phyloP scores from a whole-genome alignment of 768 basidiomycete species.

The Leccinum rimulosum region DNA sequence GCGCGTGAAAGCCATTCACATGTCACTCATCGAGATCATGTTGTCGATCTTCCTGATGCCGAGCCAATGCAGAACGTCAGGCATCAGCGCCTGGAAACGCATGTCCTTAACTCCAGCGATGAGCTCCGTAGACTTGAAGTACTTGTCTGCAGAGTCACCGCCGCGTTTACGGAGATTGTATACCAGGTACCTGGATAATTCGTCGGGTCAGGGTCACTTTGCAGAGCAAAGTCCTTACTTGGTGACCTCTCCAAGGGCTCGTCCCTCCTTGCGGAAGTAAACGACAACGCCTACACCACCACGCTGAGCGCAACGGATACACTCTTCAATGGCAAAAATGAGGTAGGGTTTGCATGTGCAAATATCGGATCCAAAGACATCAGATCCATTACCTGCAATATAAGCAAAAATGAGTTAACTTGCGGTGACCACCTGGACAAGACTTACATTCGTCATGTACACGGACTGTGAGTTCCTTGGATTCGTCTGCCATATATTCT shows the following conservation, averaged over 20 bases:
- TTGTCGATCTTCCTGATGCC: slow-evolving; percentile 88
- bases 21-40: slow-evolving; percentile 90
- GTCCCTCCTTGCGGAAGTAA: slow-evolving; percentile 93
- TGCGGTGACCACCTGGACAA: neutral
- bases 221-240: slow-evolving; percentile 50
- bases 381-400: slow-evolving; percentile 80
- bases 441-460: slow-evolving; percentile 89
- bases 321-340: slow-evolving; percentile 90
- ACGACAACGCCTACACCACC: slow-evolving; percentile 92
- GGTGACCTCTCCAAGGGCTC: slow-evolving; percentile 91
- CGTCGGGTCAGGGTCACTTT: neutral
- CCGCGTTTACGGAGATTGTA: slow-evolving; percentile 96
- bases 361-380: slow-evolving; percentile 93
- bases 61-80: slow-evolving; percentile 93
- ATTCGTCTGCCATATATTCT: slow-evolving; percentile 68
- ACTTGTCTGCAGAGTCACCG: slow-evolving; percentile 88
- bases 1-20: slow-evolving; percentile 35
- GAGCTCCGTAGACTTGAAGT: slow-evolving; percentile 91
- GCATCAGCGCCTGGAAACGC: slow-evolving; percentile 95
- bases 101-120: slow-evolving; percentile 95
- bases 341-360: slow-evolving; percentile 94
- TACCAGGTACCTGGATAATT: slow-evolving; percentile 68
- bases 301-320: slow-evolving; percentile 75
- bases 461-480: slow-evolving; percentile 80
- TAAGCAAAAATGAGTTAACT: neutral